These are phyloP conservation scores for Plasmodium gallinaceum DNA, from an alignment of 169 alveolate species.

Conservation along the genomic window DNA sequence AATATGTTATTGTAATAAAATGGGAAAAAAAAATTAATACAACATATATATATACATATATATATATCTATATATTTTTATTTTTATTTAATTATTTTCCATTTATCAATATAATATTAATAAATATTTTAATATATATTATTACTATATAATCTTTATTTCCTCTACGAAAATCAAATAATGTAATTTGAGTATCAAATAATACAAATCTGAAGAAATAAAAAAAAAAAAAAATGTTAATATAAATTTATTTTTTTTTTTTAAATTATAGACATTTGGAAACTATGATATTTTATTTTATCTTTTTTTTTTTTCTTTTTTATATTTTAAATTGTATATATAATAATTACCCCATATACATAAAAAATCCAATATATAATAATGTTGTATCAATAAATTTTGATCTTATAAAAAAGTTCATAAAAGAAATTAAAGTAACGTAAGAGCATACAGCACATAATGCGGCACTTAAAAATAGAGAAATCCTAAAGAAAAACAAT, in stretches of 20 bases:
- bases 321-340: neutral
- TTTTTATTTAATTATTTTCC: neutral
- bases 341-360: conserved; percentile 69
- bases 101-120: neutral
- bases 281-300: neutral
- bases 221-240: neutral
- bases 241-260: neutral
- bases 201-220: conserved; percentile 49
- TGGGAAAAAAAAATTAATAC: too few relatives aligned
- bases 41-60: neutral
- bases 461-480: conserved; percentile 56
- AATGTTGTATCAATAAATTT: conserved; percentile 43
- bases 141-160: conserved; percentile 73
- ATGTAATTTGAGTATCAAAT: conserved; percentile 70
- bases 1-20: too few relatives aligned
- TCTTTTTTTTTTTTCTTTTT: neutral
- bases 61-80: conserved; percentile 1
- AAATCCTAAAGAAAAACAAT: conserved; percentile 29
- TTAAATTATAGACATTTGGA: neutral
- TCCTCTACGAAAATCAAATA: conserved; percentile 73
- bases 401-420: conserved; percentile 75
- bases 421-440: conserved; percentile 60
- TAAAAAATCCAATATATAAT: conserved; percentile 72
- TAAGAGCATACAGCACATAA: conserved; percentile 62
- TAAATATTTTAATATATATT: neutral